Conservation (phyloP, 176 grass and related monocot species). For the Phragmites australis region DNA sequence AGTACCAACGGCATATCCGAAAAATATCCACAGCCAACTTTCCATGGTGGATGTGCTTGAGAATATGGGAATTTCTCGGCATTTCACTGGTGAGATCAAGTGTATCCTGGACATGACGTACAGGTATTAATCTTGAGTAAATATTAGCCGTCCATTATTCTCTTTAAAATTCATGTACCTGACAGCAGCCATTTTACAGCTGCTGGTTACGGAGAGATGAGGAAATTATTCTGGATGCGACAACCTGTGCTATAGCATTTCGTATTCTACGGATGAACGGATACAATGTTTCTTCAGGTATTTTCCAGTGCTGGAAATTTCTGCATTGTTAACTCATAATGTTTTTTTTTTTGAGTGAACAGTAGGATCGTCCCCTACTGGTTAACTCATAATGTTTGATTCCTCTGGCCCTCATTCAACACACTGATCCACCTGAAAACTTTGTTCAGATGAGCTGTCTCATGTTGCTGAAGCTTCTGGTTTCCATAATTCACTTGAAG, state of each 20-base stretch:
- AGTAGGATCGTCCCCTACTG: too few relatives aligned
- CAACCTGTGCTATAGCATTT: slow-evolving; percentile 75
- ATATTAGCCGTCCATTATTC: background rate
- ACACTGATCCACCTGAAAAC: background rate
- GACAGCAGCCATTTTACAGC: slow-evolving; percentile 44
- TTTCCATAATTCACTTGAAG: slow-evolving; percentile 45
- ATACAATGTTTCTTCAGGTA: slow-evolving; percentile 75
- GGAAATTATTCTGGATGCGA: slow-evolving; percentile 52
- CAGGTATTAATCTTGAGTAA: slow-evolving; percentile 37
- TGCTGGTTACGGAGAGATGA: slow-evolving; percentile 73
- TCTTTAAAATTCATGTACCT: slow-evolving; percentile 6
- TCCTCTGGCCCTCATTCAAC: background rate
- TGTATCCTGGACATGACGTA: slow-evolving; percentile 60
- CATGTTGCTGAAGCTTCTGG: slow-evolving; percentile 41
- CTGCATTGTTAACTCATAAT: background rate
- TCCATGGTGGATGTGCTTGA: slow-evolving; percentile 64
- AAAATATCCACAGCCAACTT: slow-evolving; percentile 50
- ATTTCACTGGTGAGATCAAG: slow-evolving; percentile 61
- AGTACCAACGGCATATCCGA: slow-evolving; percentile 60
- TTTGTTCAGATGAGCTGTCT: slow-evolving; percentile 34
- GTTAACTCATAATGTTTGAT: background rate
- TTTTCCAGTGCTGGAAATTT: background rate
- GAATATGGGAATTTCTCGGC: slow-evolving; percentile 56
- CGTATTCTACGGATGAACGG: slow-evolving; percentile 71
- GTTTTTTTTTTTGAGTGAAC: background rate